Conservation (phyloP, 2,329 filamentous ascomycete species). For the Lasiodiplodia citricola region DNA sequence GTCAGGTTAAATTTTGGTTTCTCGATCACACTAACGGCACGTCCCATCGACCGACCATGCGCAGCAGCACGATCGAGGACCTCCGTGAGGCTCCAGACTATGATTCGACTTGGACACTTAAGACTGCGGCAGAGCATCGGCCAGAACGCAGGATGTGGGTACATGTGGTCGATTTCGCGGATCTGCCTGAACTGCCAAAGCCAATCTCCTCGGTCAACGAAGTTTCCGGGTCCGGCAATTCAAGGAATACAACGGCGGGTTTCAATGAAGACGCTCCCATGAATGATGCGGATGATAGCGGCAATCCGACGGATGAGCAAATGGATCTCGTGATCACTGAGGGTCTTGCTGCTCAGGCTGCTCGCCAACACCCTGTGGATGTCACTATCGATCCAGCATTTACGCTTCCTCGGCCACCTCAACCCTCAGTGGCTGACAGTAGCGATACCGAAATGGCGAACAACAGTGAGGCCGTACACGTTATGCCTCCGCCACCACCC, state of each 20-base stretch:
- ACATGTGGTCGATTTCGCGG: slow-evolving; percentile 38
- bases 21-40: slow-evolving; percentile 40
- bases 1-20: slow-evolving; percentile 49
- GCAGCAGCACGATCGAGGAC: slow-evolving; percentile 40
- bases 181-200: slow-evolving; percentile 39
- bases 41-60: slow-evolving; percentile 37
- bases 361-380: slow-evolving; percentile 10
- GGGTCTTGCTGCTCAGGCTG: slow-evolving; percentile 21
- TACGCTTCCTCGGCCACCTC: neutral
- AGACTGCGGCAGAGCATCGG: slow-evolving; percentile 27
- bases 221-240: neutral
- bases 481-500: slow-evolving; percentile 30
- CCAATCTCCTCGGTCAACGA: slow-evolving; percentile 8
- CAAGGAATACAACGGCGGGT: neutral
- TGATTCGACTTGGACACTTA: slow-evolving; percentile 27
- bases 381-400: neutral
- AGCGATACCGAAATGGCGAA: slow-evolving; percentile 21
- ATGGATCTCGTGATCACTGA: slow-evolving; percentile 20
- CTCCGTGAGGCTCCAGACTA: slow-evolving; percentile 34
- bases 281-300: slow-evolving; percentile 43
- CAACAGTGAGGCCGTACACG: neutral
- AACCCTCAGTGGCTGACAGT: neutral
- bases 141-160: slow-evolving; percentile 37
- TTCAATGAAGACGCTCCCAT: slow-evolving; percentile 43
- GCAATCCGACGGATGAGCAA: slow-evolving; percentile 7